Evolutionary conservation across 1,284 basidiomycete species (phyloP), one percentile per base, ranked within the genome.

Genomic region (Exsudoporus floridanus): DNA sequence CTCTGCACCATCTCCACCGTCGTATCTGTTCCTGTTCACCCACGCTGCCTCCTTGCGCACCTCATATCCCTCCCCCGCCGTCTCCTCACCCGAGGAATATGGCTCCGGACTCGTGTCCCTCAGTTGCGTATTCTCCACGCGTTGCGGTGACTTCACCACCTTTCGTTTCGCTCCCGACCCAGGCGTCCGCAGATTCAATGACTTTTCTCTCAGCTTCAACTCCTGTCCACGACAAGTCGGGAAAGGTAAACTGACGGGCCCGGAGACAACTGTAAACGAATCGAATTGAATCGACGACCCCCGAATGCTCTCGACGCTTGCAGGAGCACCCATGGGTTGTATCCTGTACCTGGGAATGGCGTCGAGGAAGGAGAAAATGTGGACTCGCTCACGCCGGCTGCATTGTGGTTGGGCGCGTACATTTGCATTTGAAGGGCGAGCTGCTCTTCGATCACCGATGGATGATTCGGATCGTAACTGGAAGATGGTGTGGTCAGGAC

Each of bases 41-140:
- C 72, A 73, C 25, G 60, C 69, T 14, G 67, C n/a, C n/a, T n/a
- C n/a, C n/a, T n/a, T n/a, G n/a, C n/a, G 63, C 47, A 74, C 74
- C 46, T 75, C 74, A 8, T 23, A 78, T 4, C 75, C 77, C 60
- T 82, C 81, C 0, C 78, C 79, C 1, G 81, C 81, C 2, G 79
- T 83, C 64, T 81, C 79, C 61, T 83, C 80, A 0, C 79, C 80
- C 16, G 71, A 70, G 1, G 76, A 77, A 19, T 81, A 83, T 30
- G 79, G 77, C 69, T 89, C 88, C 0, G 86, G 88, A 59, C 82
- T 88, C 16, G 87, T 90, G 57, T 90, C 88, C 44, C 86, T 73
- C 8, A 88, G 87, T 61, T 90, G 86, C 1, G 88, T 90, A 60
- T 87, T 90, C 58, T 88, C 84, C 9, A 90, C 88, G 12, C 88